Evolutionary conservation across 352 stramenopile species (phyloP).

Genomic region (Pythium insidiosum): DNA sequence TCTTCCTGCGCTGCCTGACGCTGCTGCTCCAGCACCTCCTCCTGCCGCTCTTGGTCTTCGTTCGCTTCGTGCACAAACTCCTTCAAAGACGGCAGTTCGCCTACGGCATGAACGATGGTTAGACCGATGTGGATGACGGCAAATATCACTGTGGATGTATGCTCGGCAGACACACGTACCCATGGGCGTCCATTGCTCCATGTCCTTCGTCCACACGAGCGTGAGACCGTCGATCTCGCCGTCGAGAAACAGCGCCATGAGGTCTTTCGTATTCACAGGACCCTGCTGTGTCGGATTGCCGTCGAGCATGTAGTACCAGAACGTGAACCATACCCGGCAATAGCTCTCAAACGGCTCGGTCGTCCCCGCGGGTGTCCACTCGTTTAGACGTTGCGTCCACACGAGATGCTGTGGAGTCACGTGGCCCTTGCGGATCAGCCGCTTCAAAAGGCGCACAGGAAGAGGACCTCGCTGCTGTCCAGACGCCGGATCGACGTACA

Average conservation of each 20-base stretch:
- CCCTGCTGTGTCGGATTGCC: slow-evolving; percentile 6
- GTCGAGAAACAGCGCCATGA: slow-evolving; percentile 24
- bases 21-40: slow-evolving; percentile 7
- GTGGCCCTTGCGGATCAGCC: slow-evolving; percentile 52
- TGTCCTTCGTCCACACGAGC: slow-evolving; percentile 24
- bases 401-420: slow-evolving; percentile 55
- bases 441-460: slow-evolving; percentile 44
- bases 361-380: slow-evolving; percentile 39
- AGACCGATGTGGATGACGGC: no score
- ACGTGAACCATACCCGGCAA: slow-evolving; percentile 39
- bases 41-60: slow-evolving; percentile 20
- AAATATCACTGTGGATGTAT: no score
- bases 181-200: slow-evolving; percentile 22
- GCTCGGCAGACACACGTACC: no score
- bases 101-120: no score
- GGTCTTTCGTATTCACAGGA: slow-evolving; percentile 17
- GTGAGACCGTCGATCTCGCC: slow-evolving; percentile 28
- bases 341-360: slow-evolving; percentile 44
- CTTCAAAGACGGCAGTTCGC: slow-evolving; percentile 21
- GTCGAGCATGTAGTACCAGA: slow-evolving; percentile 26
- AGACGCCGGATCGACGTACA: slow-evolving; percentile 62
- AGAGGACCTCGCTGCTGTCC: slow-evolving; percentile 68
- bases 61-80: slow-evolving; percentile 28
- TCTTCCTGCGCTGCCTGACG: slow-evolving; percentile 8
- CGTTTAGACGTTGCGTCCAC: slow-evolving; percentile 53